Evolutionary conservation across 2,329 filamentous ascomycete species (phyloP).

Genomic region (Penicillium thymicola): DNA sequence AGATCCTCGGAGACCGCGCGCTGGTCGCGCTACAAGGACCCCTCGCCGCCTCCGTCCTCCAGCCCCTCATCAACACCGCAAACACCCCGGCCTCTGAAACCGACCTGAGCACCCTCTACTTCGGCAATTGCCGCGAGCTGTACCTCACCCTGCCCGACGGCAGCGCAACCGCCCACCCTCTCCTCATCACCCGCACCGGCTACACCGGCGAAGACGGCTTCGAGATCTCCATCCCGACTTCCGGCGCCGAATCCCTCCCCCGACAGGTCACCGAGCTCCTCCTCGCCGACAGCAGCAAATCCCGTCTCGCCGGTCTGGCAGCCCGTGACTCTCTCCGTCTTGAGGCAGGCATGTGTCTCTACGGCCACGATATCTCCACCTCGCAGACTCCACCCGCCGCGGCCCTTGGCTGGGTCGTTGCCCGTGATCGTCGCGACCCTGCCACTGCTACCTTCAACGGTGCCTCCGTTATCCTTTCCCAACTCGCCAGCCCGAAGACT

Average conservation of each 20-base stretch:
- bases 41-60: slow-evolving; percentile 66
- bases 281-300: slow-evolving; percentile 60
- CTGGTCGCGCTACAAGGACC: slow-evolving; percentile 90
- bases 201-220: slow-evolving; percentile 99
- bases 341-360: slow-evolving; percentile 98
- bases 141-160: slow-evolving; percentile 60
- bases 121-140: slow-evolving; percentile 70
- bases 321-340: slow-evolving; percentile 88
- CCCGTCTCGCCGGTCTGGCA: slow-evolving; percentile 82
- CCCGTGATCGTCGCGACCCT: slow-evolving; percentile 66
- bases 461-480: slow-evolving; percentile 69
- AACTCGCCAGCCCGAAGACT: slow-evolving; percentile 61
- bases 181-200: slow-evolving; percentile 81
- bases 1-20: slow-evolving; percentile 68
- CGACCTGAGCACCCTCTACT: slow-evolving; percentile 69
- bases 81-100: slow-evolving; percentile 42
- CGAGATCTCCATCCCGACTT: slow-evolving; percentile 79
- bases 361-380: slow-evolving; percentile 95
- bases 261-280: slow-evolving; percentile 63
- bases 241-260: slow-evolving; percentile 52
- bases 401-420: slow-evolving; percentile 74
- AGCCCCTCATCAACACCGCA: slow-evolving; percentile 56
- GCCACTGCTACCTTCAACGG: slow-evolving; percentile 74
- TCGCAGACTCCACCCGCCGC: slow-evolving; percentile 66
- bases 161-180: slow-evolving; percentile 48